These are phyloP conservation scores for Phytophthora sp. DNA, from an alignment of 352 stramenopile genomes.

Conservation along the genomic window DNA sequence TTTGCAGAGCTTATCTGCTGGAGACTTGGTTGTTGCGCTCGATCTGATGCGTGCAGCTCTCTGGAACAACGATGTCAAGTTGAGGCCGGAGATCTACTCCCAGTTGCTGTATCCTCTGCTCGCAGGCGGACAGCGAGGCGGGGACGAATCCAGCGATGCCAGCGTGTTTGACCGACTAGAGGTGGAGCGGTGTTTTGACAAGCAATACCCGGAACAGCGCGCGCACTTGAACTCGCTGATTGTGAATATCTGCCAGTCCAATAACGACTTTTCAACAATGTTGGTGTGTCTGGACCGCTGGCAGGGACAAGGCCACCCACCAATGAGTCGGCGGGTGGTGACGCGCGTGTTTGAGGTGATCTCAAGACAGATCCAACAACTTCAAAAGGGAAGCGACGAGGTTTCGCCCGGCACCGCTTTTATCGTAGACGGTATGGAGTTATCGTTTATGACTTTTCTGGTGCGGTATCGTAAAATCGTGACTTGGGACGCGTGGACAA, in stretches of 20 bases:
- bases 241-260: conserved; percentile 73
- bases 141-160: conserved; percentile 31
- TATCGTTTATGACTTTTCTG: conserved; percentile 67
- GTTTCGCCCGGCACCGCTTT: conserved; percentile 29
- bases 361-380: conserved; percentile 52
- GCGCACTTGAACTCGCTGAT: conserved; percentile 58
- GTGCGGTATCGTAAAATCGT: conserved; percentile 59
- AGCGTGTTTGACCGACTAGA: conserved; percentile 57
- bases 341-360: conserved; percentile 69
- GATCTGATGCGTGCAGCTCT: conserved; percentile 53
- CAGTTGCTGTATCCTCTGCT: conserved; percentile 72
- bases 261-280: conserved; percentile 65
- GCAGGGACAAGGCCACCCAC: conserved; percentile 45
- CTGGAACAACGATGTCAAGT: conserved; percentile 44
- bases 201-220: conserved; percentile 47
- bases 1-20: conserved; percentile 51
- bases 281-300: conserved; percentile 67
- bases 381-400: conserved; percentile 29
- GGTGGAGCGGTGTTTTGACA: conserved; percentile 69
- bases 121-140: conserved; percentile 35
- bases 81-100: conserved; percentile 67
- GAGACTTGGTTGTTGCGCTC: conserved; percentile 55
- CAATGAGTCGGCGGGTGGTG: conserved; percentile 54
- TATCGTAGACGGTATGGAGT: conserved; percentile 49
- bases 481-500: conserved; percentile 55